A percentile compares a stretch with the other conserved stretches of the same genome.
phyloP scores from a whole-genome alignment of 2,329 filamentous ascomycete genomes.

The Daldinia eschscholtzii region DNA sequence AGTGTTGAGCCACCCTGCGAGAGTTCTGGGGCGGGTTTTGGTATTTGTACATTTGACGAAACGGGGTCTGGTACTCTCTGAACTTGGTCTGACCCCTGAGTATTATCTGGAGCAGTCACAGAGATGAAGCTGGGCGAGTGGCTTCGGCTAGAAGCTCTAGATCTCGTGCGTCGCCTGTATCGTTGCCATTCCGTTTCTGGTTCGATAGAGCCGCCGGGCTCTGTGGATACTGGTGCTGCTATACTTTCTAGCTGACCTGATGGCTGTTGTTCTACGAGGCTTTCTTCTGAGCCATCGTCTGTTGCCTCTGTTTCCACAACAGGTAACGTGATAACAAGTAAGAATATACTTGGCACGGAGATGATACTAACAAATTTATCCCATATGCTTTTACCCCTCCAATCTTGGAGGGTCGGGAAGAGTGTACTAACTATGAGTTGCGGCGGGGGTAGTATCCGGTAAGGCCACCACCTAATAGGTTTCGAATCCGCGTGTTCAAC shows the following conservation, averaged over 20 bases:
- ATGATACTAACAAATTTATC: conserved; percentile 85
- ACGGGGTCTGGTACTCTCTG: conserved; percentile 23
- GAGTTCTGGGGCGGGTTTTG: conserved; percentile 45
- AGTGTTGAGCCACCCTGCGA: conserved; percentile 49
- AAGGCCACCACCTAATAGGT: conserved; percentile 84
- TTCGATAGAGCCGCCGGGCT: conserved; percentile 52
- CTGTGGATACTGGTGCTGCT: conserved; percentile 54
- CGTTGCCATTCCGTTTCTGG: conserved; percentile 70
- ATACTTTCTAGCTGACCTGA: conserved; percentile 50
- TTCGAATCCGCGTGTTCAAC: conserved; percentile 57
- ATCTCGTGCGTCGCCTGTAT: conserved; percentile 64
- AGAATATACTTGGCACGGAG: conserved; percentile 89
- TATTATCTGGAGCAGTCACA: conserved; percentile 42
- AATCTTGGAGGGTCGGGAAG: conserved; percentile 88
- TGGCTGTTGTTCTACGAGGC: conserved; percentile 50
- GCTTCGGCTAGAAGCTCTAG: conserved; percentile 49
- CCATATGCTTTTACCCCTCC: conserved; percentile 85
- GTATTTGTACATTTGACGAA: conserved; percentile 38
- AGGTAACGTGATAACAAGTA: conserved; percentile 90
- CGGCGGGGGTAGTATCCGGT: conserved; percentile 77
- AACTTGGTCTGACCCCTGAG: conserved; percentile 24
- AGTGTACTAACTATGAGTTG: conserved; percentile 78
- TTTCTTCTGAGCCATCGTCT: conserved; percentile 60
- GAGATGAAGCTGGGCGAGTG: conserved; percentile 52
- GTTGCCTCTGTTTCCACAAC: conserved; percentile 82